Evolutionary conservation across 2,329 filamentous ascomycete species (phyloP).

Genomic region (Diaporthe amygdali): DNA sequence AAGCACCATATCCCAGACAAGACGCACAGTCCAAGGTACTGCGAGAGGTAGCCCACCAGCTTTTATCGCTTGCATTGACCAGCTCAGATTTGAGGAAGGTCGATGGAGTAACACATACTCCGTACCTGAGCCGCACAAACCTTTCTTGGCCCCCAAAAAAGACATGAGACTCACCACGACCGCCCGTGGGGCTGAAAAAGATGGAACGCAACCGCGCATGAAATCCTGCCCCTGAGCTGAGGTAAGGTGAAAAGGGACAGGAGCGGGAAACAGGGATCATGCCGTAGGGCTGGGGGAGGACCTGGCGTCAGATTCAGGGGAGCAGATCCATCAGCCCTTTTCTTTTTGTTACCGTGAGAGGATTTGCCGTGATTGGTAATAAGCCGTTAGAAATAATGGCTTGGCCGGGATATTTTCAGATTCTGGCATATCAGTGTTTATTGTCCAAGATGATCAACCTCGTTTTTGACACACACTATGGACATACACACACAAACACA

Average conservation of each 20-base stretch:
- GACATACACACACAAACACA: not conserved
- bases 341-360: not conserved
- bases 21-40: not conserved
- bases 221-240: conserved; percentile 5
- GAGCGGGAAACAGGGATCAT: conserved; percentile 3
- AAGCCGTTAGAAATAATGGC: not conserved
- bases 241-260: not conserved
- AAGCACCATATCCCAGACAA: not conserved
- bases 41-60: not conserved
- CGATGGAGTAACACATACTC: not conserved
- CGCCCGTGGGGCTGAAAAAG: not conserved
- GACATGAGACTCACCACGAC: not conserved
- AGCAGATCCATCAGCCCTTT: not conserved
- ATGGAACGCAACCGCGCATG: not conserved
- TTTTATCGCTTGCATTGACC: not conserved
- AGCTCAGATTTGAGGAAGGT: conserved; percentile 1
- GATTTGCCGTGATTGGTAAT: not conserved
- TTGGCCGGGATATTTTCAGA: not conserved
- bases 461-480: not conserved
- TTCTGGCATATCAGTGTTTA: not conserved
- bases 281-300: conserved; percentile 8
- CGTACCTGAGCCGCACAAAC: not conserved
- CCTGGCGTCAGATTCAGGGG: conserved; percentile 1
- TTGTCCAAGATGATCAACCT: not conserved
- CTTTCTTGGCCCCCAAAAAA: not conserved